Evolutionary conservation across 2,329 filamentous ascomycete genomes (phyloP), one percentile per base, ranked within the genome.

Genomic region (Coniochaeta ligniaria): DNA sequence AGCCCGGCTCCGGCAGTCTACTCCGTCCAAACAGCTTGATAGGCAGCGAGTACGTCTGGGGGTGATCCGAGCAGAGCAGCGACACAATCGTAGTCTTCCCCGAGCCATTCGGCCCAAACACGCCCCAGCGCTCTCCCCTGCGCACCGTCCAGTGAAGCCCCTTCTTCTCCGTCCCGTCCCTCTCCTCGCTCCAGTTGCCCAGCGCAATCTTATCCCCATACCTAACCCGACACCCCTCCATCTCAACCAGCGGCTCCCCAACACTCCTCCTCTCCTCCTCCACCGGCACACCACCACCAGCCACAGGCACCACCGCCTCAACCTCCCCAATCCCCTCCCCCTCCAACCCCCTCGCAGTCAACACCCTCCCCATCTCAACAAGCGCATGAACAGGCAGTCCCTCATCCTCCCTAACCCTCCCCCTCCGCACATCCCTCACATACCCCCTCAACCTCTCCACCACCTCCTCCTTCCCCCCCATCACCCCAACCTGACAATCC

Each of bases 71-170:
- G 62, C 91, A 96, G 62, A 99, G 90, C 6, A 99, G 81, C 6
- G 92, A 95, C 31, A 98, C 83, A 43, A 99, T 82, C 0, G 95
- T 99, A 0, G 95, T 99, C 78, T 99, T 99, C 20, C 95, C 95
- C 0, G 92, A 96, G 14, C 90, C 95, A 67, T 99, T 98, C 35
- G 93, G 89, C 0, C 95, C 95, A 69, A 99, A 95, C 20, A 98
- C 84, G 3, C 91, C 94, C 90, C 92, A 96, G 63, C 93, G 86
- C 71, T 97, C 87, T 26, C 94, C 93, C 58, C 89, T 84, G 43
- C 86, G 84, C 26, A 98, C 87, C 0, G 83, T 90, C 92, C 95
- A 97, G 70, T 88, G 82, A 6, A 98, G 78, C 0, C 94, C 94
- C 1, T 82, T 72, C 61, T 78, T 76, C 20, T 74, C 65, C 55